Conservation (phyloP, 2,329 filamentous ascomycete genomes). For the Aspergillus arachidicola region DNA sequence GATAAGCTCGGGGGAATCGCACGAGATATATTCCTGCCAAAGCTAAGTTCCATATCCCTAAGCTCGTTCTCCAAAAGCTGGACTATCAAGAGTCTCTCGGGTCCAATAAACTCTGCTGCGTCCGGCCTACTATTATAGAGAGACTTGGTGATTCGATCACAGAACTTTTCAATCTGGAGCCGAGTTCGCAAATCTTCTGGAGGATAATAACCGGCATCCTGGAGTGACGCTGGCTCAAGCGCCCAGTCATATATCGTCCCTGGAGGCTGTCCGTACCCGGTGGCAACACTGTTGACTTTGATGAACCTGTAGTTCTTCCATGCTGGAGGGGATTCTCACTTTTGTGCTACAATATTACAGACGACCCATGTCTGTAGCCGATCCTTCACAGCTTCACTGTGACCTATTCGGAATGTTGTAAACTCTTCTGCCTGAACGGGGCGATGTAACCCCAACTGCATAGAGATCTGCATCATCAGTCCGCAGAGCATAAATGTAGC, state of each 20-base stretch:
- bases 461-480: slow-evolving; percentile 67
- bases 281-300: slow-evolving; percentile 54
- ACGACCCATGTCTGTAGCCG: slow-evolving; percentile 66
- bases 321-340: slow-evolving; percentile 41
- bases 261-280: slow-evolving; percentile 65
- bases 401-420: slow-evolving; percentile 51
- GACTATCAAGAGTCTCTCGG: slow-evolving; percentile 46
- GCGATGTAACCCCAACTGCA: slow-evolving; percentile 65
- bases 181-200: slow-evolving; percentile 54
- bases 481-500: slow-evolving; percentile 66
- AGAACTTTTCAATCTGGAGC: slow-evolving; percentile 60
- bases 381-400: slow-evolving; percentile 64
- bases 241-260: slow-evolving; percentile 63
- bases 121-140: slow-evolving; percentile 59
- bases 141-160: slow-evolving; percentile 57
- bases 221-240: slow-evolving; percentile 47
- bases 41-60: slow-evolving; percentile 56
- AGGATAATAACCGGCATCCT: slow-evolving; percentile 49
- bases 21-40: slow-evolving; percentile 41
- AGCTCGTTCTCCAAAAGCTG: slow-evolving; percentile 49
- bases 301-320: slow-evolving; percentile 5
- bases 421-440: slow-evolving; percentile 63
- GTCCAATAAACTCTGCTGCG: slow-evolving; percentile 50
- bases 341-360: slow-evolving; percentile 68
- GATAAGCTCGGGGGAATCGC: neutral